Conservation (phyloP, 805 yeast genomes). For the Komagataella ulmi region DNA sequence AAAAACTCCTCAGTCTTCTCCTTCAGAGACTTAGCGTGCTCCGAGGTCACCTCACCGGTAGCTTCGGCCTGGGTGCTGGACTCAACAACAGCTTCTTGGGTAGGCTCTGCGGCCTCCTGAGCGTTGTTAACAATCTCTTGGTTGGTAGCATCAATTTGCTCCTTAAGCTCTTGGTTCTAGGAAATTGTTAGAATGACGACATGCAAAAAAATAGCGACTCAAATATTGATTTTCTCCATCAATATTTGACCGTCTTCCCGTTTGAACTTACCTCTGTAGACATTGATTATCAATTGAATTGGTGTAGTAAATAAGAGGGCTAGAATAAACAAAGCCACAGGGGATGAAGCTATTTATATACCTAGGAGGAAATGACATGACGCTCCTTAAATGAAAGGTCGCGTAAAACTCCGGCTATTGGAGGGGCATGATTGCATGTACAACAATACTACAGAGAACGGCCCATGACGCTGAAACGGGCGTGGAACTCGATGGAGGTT, state of each 20-base stretch:
- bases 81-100: neutral
- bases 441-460: neutral
- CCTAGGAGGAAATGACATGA: neutral
- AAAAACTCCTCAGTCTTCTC: slow-evolving; percentile 1
- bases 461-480: neutral
- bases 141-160: neutral
- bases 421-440: neutral
- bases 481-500: neutral
- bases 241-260: neutral
- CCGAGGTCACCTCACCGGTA: slow-evolving; percentile 9
- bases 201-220: neutral
- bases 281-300: neutral
- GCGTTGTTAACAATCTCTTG: neutral
- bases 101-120: neutral
- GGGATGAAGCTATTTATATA: neutral
- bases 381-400: neutral
- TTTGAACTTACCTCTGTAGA: neutral
- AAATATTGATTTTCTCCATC: neutral
- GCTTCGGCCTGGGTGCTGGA: slow-evolving; percentile 3
- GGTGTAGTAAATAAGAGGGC: neutral
- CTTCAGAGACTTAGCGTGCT: slow-evolving; percentile 1
- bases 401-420: neutral
- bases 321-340: neutral
- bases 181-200: neutral
- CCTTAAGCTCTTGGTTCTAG: neutral